Conservation (phyloP, 1,139 yeast genomes). For the Saccharomyces pastorianus region DNA sequence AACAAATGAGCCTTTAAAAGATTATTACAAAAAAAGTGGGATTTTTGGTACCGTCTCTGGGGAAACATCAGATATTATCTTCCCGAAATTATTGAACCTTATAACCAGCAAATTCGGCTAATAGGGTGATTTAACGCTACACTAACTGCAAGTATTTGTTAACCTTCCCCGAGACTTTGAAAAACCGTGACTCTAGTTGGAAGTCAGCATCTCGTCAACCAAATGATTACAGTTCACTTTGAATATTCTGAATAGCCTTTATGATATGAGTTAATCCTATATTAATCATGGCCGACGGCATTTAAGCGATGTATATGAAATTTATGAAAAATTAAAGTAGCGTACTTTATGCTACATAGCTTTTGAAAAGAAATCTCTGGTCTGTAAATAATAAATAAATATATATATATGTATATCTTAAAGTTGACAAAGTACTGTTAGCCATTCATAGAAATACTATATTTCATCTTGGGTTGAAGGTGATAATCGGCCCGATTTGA, state of each 20-base stretch:
- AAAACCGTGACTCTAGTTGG: background rate
- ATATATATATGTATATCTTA: background rate
- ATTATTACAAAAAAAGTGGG: constrained; percentile 48
- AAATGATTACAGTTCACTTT: background rate
- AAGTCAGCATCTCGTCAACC: background rate
- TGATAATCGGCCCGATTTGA: background rate
- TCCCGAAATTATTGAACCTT: constrained; percentile 52
- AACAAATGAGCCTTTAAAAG: constrained; percentile 55
- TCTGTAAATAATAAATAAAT: background rate
- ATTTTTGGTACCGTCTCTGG: constrained; percentile 57
- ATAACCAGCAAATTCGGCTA: background rate
- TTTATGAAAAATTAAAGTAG: background rate
- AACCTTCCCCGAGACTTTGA: background rate
- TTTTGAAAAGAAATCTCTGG: background rate
- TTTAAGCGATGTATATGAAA: background rate
- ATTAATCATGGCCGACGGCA: background rate
- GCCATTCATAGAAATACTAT: background rate
- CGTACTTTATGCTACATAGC: background rate
- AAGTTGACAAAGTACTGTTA: background rate
- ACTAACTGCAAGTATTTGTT: background rate
- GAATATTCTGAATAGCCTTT: background rate
- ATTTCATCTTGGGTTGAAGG: background rate
- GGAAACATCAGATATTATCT: constrained; percentile 73
- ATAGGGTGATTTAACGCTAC: background rate
- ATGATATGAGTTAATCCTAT: background rate